Base-by-base conservation (phyloP, 176 grass and related monocot genomes). In the Juncus inflexus region DNA sequence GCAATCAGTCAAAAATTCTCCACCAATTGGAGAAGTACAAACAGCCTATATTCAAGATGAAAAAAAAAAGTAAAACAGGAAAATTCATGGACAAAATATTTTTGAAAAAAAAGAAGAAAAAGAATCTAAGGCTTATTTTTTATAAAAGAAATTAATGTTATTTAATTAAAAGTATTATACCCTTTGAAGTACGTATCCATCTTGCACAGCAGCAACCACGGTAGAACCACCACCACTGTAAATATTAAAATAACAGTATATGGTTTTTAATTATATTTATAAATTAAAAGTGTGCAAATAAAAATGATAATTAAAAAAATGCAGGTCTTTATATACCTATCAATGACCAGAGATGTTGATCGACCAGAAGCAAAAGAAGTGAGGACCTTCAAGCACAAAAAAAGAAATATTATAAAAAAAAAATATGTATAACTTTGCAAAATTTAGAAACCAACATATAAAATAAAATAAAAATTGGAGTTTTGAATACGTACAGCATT, bases 321-420 rank as follows among this genome's bases (percentile, higher is more conserved):
- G 38, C 16, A 42, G 68, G 47, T 12, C 61, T 63, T 82, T 43
- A 60, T 37, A 74, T 55, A 99, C 95, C 95, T 99, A 84, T 99
- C 95, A 78, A 99, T 88, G 62, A 99, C 95, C 67, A 99, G 77
- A 37, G 95, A 92, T 59, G 88, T 99, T 74, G 95, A 89, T 50
- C 95, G 85, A 53, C 95, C 95, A 84, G 89, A 99, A 5, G 95
- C 88, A 87, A 99, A 99, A 76, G 95, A 99, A 64, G 95, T 99
- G 77, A 99, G 88, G 43, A 99, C 95, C 95, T 99, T 72, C 61
- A 37, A 75, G 61, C 35, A 63, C n/a, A n/a, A n/a, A n/a, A n/a
- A 40, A n/a, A 63, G 5, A 53, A 66, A 5, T 8, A 40, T 60
- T 57, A 75, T 7, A 37, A 76, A 43, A 10, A 53, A 43, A 76